Evolutionary conservation across 306 rosid genomes (phyloP).

Genomic region (Prunus mira): DNA sequence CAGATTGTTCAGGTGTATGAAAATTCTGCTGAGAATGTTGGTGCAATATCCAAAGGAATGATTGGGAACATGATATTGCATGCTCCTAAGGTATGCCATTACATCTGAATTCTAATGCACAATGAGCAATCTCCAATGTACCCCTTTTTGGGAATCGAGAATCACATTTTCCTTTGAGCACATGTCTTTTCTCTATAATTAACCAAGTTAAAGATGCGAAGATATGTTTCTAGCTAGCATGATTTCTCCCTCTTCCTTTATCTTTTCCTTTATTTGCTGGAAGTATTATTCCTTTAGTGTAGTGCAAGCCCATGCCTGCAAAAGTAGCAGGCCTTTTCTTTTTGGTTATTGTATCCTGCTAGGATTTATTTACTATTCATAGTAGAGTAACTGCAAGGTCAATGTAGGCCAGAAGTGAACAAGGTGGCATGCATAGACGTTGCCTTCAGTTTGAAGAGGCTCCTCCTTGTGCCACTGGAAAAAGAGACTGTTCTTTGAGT

Average conservation of each 20-base stretch:
- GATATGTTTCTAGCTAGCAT: not conserved
- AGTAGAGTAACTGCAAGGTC: constrained; percentile 16
- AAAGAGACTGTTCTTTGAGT: constrained; percentile 17
- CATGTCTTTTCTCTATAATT: not conserved
- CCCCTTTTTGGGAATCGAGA: not conserved
- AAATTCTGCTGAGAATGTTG: constrained; percentile 23
- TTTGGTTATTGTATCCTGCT: not conserved
- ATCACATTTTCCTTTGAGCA: not conserved
- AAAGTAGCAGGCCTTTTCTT: constrained; percentile 8
- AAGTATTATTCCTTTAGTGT: not conserved
- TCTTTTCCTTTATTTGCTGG: not conserved
- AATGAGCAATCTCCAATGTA: not conserved
- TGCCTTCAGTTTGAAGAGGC: constrained; percentile 61
- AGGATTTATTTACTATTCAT: not conserved
- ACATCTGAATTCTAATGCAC: not conserved
- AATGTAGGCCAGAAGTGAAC: constrained; percentile 40
- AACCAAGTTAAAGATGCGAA: not conserved
- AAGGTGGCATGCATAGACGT: constrained; percentile 46
- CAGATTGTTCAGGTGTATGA: constrained; percentile 31
- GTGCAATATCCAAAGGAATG: constrained; percentile 28
- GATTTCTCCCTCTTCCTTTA: not conserved
- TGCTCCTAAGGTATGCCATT: constrained; percentile 41
- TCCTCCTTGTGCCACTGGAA: constrained; percentile 21
- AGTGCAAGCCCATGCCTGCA: not conserved
- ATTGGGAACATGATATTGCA: constrained; percentile 27